Evolutionary conservation across 257 asterid genomes (phyloP), one percentile per base, ranked within the genome.

Genomic region (Ehretia macrophylla): DNA sequence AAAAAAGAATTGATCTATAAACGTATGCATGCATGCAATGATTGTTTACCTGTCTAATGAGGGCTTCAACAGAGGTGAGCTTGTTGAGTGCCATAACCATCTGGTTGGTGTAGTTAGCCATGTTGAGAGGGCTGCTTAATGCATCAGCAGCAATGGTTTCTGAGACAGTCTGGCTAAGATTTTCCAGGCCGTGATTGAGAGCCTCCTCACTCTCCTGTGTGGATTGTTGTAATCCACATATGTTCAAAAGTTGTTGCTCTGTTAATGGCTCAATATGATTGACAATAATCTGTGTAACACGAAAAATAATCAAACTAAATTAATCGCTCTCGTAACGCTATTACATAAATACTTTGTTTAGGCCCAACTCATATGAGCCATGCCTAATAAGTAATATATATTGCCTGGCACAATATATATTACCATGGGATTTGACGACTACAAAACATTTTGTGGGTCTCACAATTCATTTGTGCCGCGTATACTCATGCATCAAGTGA

Each of bases 51-150:
- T 92, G 99, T 68, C 86, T 53, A 38, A 86, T 81, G 58, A 86
- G 87, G 4, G 86, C 91, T 72, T 92, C 89, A 20, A 88, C 79
- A n/a, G 89, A 81, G 20, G 89, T 69, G 71, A 92, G 93, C 48
- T 86, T 81, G 93, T 64, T 81, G 56, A 88, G 73, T 75, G 99
- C 99, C 5, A 77, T 18, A 23, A 90, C 85, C 94, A 88, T 83
- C 27, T 85, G 89, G 12, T 79, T 71, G 96, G 81, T 84, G 82
- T 79, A 85, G 10, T 72, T 71, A 55, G 74, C 80, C 87, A 85
- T 79, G 58, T 82, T 81, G 0, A 84, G 79, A 1, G 89, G 79
- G 45, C 64, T 61, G 57, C 71, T 74, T n/a, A 92, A 91, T 3
- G 91, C 81, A 66, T 89, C 96, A 0, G 97, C 77, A 9, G 85